Base-by-base conservation (phyloP, 2,329 filamentous ascomycete species). In the Aspergillus ustus region DNA sequence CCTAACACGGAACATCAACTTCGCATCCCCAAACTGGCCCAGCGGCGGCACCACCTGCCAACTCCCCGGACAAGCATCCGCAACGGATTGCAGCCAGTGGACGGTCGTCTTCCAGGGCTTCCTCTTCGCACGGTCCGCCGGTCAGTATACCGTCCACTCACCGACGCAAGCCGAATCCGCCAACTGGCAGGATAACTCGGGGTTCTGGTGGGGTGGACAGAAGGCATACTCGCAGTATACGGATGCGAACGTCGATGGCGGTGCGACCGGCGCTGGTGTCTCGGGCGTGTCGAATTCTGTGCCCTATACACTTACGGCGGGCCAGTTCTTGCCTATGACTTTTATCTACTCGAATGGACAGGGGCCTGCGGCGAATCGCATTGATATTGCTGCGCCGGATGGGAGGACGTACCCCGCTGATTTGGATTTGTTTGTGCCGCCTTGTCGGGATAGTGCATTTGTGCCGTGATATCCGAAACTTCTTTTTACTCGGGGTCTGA, bases 61-160 rank as follows among this genome's bases (percentile, higher is more conserved):
- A 31, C 49, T 58, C 13, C 56, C 56, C 25, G 56, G 56, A 8
- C 56, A 58, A 22, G 34, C 34, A 8, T 11, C 48, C 1, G 20
- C 20, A 15, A 58, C 56, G 11, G 22, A 20, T 19, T 58, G 56
- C 22, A 13, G 19, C 17, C 56, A 58, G 17, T 58, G 56, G 56
- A 58, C 56, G 2, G 56, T 58, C 25, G 48, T 58, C 4, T 58
- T 58, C 48, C 56, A 58, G 37, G 56, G 56, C 11, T 58, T 58
- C 25, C 8, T 58, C 9, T 45, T 31, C 19, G 56, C 56, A 1
- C 13, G 4, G 1, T 22, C 7, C 5, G 11, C 48, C 0, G 56
- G 56, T 1, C 15, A 11, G 2, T 58, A 58, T n/a, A 52, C 37
- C 4, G 49, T 58, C 0, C 49, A 58, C 28, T 22, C 49, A 0